Evolutionary conservation across 768 basidiomycete genomes (phyloP).

Genomic region (Kondoa malvinella): DNA sequence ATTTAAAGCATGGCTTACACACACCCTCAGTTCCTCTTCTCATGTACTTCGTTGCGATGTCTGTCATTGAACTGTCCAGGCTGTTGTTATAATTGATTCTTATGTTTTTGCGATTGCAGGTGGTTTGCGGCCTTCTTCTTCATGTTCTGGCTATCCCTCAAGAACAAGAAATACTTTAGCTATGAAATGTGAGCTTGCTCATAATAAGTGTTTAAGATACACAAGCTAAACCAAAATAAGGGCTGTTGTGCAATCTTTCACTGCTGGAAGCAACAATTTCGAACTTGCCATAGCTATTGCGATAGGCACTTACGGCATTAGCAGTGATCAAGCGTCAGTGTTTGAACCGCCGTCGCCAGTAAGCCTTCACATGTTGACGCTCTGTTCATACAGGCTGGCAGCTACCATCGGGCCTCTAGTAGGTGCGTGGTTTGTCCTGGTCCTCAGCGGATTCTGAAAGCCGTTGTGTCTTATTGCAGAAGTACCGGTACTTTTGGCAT

Average conservation of each 20-base stretch:
- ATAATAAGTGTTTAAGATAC: too few species aligned
- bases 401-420: conserved; percentile 50
- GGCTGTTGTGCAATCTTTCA: conserved; percentile 62
- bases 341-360: too few species aligned
- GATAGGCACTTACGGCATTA: conserved; percentile 58
- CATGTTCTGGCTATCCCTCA: conserved; percentile 39
- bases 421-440: too few species aligned
- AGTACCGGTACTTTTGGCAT: conserved; percentile 54
- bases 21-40: conserved; percentile 48
- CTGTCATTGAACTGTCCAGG: too few species aligned
- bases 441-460: too few species aligned
- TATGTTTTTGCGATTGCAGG: too few species aligned
- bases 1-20: too few species aligned
- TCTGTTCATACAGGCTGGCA: too few species aligned
- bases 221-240: too few species aligned
- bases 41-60: conserved; percentile 54
- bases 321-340: conserved; percentile 48
- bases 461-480: conserved; percentile 31
- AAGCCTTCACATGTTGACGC: too few species aligned
- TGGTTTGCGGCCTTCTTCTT: conserved; percentile 48
- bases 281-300: conserved; percentile 66
- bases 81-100: neutral
- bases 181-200: too few species aligned
- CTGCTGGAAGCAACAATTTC: conserved; percentile 65
- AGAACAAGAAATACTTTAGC: conserved; percentile 30